Conservation (phyloP, 2,329 filamentous ascomycete species). For the Aspergillus persii region DNA sequence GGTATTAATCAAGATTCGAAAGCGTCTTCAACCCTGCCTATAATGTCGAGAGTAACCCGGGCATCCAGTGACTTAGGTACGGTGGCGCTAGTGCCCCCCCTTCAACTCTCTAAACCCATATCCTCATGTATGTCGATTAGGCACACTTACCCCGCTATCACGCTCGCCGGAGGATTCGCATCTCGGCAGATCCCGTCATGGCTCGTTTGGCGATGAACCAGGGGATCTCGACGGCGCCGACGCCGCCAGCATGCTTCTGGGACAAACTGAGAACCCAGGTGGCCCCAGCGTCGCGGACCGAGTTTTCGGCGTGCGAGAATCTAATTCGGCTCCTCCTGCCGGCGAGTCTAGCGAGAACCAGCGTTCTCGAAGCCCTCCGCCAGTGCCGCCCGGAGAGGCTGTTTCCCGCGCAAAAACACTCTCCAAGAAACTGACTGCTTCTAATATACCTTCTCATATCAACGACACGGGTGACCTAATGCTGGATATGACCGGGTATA, state of each 20-base stretch:
- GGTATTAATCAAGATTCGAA: conserved; percentile 23
- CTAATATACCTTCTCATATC: conserved; percentile 90
- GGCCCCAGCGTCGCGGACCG: conserved; percentile 13
- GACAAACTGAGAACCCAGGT: conserved; percentile 31
- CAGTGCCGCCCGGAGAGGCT: conserved; percentile 69
- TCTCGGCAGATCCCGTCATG: conserved; percentile 23
- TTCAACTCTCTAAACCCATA: neutral
- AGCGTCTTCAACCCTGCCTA: conserved; percentile 25
- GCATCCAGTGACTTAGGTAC: conserved; percentile 49
- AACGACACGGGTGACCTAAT: conserved; percentile 91
- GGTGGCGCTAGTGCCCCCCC: neutral
- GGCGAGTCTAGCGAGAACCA: conserved; percentile 21
- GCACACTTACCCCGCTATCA: conserved; percentile 40
- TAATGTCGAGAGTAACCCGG: conserved; percentile 32
- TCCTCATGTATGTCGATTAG: conserved; percentile 23
- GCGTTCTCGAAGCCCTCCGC: conserved; percentile 74
- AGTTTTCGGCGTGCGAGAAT: conserved; percentile 6
- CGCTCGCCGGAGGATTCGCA: conserved; percentile 36
- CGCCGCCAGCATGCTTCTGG: conserved; percentile 55
- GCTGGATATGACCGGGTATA: conserved; percentile 97
- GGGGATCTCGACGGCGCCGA: conserved; percentile 48
- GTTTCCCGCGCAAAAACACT: conserved; percentile 78
- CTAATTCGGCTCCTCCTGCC: conserved; percentile 5
- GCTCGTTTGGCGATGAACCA: conserved; percentile 36
- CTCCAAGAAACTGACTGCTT: conserved; percentile 81